Evolutionary conservation across 495 filamentous ascomycete species (phyloP).

Genomic region (Margaritispora aquatica): DNA sequence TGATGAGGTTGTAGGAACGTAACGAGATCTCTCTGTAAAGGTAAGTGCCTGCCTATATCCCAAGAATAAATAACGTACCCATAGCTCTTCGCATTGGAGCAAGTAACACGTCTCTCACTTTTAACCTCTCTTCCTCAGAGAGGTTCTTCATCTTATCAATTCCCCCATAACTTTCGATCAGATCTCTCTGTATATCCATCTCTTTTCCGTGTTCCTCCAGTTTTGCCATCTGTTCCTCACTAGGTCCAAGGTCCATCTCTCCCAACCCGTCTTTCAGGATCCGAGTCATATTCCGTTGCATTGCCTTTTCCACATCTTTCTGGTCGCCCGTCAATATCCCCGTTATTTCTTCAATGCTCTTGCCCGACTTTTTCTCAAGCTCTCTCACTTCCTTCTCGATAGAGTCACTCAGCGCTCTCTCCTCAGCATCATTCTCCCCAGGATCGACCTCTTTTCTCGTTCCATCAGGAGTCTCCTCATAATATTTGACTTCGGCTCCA

Average conservation of each 20-base stretch:
- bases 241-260: not conserved
- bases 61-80: not conserved
- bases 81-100: not conserved
- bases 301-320: not conserved
- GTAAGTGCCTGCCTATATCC: not conserved
- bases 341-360: not conserved
- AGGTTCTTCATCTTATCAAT: constrained; percentile 1
- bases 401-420: not conserved
- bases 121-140: constrained; percentile 8
- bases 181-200: constrained; percentile 4
- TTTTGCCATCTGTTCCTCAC: constrained; percentile 1
- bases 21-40: not conserved
- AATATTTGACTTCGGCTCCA: constrained; percentile 6
- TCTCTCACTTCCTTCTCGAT: not conserved
- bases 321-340: not conserved
- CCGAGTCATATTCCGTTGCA: not conserved
- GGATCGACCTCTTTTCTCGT: constrained; percentile 6
- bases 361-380: not conserved
- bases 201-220: not conserved
- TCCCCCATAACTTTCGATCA: not conserved
- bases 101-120: not conserved
- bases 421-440: constrained; percentile 3
- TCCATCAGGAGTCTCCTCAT: constrained; percentile 18
- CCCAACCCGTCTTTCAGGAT: not conserved
- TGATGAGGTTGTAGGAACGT: not conserved